Evolutionary conservation across 2,329 filamentous ascomycete species (phyloP), one percentile per base, ranked within the genome.

Genomic region (Ophiostoma sp.): DNA sequence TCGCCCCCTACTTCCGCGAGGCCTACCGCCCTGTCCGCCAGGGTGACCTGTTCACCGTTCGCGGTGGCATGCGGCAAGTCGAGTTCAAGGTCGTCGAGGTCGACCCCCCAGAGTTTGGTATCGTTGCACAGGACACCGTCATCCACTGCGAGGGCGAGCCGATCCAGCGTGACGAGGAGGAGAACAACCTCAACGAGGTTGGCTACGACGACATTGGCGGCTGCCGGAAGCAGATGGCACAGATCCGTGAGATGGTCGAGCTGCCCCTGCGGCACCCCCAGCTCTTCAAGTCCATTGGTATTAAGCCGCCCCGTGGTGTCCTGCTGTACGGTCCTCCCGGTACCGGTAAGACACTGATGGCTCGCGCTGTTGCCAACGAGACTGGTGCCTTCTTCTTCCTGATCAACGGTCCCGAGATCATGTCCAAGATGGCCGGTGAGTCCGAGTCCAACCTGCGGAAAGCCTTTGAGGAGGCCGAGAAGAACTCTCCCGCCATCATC

Each of bases 341-440:
- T 91, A 98, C 95, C 74, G 95, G 95, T 90, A 99, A 99, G 87
- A 99, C 95, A 52, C 84, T 99, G 76, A 98, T 98, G 95, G 95
- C 95, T 78, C 92, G 95, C 81, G 95, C 95, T 74, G 95, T 99
- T 70, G 95, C 95, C 82, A 98, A 98, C 83, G 95, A 98, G 86
- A 98, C 95, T 44, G 95, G 95, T 77, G 94, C 94, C 67, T 98
- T 98, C 85, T 99, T 99, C 85, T 98, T 99, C 89, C 83, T 98
- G 74, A 98, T 99, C 87, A 98, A 98, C 82, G 94, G 95, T 74
- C 95, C 95, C 68, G 95, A 98, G 81, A 98, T 99, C 84, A 98
- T 99, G 95, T 97, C 94, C 72, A 98, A 98, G 88, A 98, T 98
- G 95, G 95, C 95, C 72, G 95, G 95, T 87, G 95, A 99, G 82